These are phyloP conservation scores for Pittosporum tobira DNA, from an alignment of 129 eudicot genomes.

Conservation along the genomic window DNA sequence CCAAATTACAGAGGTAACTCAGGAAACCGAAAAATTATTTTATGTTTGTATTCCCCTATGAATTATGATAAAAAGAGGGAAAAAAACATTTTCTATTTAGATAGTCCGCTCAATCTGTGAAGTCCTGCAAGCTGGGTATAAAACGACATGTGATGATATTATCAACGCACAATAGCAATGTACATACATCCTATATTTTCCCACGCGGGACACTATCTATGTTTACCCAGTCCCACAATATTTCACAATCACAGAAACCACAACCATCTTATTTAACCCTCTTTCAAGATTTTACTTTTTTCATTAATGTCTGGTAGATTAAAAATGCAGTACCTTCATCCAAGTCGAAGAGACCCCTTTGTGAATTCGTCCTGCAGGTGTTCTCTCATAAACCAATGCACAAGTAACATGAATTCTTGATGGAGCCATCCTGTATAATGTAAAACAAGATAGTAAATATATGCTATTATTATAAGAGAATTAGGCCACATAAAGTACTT, in stretches of 20 bases:
- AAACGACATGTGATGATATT: too few relatives aligned
- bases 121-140: background rate
- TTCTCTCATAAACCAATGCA: constrained; percentile 79
- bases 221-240: background rate
- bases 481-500: background rate
- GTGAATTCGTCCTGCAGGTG: constrained; percentile 78
- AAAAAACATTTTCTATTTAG: background rate
- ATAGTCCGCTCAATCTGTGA: background rate
- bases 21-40: background rate
- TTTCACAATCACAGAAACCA: too few relatives aligned
- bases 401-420: constrained; percentile 90
- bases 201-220: background rate
- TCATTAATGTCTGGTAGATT: background rate
- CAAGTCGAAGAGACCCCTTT: constrained; percentile 96
- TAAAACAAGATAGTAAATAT: constrained; percentile 12
- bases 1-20: background rate
- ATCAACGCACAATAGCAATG: too few relatives aligned
- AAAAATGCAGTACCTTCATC: constrained; percentile 69
- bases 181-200: background rate
- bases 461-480: background rate
- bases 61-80: too few relatives aligned
- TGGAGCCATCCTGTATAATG: constrained; percentile 58
- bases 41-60: too few relatives aligned
- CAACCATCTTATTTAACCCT: background rate
- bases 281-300: background rate